These are phyloP conservation scores for Emericellopsis atlantica DNA, from an alignment of 2,329 filamentous ascomycete species.

Conservation along the genomic window DNA sequence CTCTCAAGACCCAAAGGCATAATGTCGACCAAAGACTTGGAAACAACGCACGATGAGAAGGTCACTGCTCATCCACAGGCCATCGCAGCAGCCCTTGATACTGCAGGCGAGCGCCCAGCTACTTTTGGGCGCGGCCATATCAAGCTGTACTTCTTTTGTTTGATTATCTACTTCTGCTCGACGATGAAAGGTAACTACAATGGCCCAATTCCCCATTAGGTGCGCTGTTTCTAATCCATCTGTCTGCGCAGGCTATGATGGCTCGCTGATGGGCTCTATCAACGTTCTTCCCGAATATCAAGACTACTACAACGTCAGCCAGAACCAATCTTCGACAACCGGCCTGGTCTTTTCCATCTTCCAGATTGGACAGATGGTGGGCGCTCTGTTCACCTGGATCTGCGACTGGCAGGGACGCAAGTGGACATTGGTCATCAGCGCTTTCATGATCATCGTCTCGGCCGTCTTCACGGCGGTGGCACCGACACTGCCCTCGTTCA, in stretches of 20 bases:
- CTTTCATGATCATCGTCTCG: neutral
- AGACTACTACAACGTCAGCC: slow-evolving; percentile 1
- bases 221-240: neutral
- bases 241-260: neutral
- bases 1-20: no score
- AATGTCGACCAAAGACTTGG: no score
- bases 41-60: no score
- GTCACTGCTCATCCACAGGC: no score
- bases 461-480: no score
- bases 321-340: neutral
- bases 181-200: neutral
- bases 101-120: no score
- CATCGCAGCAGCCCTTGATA: no score
- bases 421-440: slow-evolving; percentile 1
- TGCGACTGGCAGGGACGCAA: slow-evolving; percentile 2
- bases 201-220: no score
- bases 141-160: neutral
- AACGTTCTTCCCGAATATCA: slow-evolving; percentile 1
- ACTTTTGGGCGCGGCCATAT: neutral
- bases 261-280: slow-evolving; percentile 1
- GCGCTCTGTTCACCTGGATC: slow-evolving; percentile 2
- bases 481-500: no score
- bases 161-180: slow-evolving; percentile 1
- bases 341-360: slow-evolving; percentile 1
- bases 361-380: slow-evolving; percentile 1